Base-by-base conservation (phyloP, 73 alveolate species). In the Paramecium primaurelia region DNA sequence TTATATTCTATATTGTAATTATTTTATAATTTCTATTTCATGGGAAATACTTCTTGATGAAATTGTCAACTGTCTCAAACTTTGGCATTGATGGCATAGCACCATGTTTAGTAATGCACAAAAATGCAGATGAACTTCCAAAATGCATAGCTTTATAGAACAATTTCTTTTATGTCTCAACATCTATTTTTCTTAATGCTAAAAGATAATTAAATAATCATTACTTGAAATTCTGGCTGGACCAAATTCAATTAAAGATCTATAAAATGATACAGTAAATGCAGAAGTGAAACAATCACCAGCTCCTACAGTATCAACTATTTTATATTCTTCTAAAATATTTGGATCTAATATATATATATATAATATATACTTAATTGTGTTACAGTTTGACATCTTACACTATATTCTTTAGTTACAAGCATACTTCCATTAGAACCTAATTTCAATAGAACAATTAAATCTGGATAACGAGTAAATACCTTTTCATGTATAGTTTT, bases 241-340 rank as follows among this genome's bases (percentile, higher is more conserved):
- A 32, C 85, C 91, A 26, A 25, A 34, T 10, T 89, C 47, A 8
- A 88, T 42, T 77, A 89, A 71, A n/a, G 51, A 68, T 22, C 77
- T 69, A 26, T 89, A 68, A 47, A 92, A 73, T 34, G 68, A 59
- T 2, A 58, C 92, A 30, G 86, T 42, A 30, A 93, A 91, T 8
- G 95, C 95, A 32, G 95, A 95, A 14, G 96, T 93, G 40, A 92
- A 93, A 84, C 96, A 93, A 84, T 93, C 96, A 12, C 96, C 96
- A 77, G 96, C 96, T 12, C 96, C 96, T 0, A 92, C 87, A 36
- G 95, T 92, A 86, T 93, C 96, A 22, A 93, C 95, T 10, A 93
- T 92, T 30, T 75, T 89, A 58, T 80, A 92, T n/a, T 77, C 77
- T 45, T 89, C 77, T 20, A 89, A 83, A 73, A 89, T 89, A 10